Evolutionary conservation across 106 monocot genomes (phyloP), one percentile per base, ranked within the genome.

Genomic region (Allium sativum): DNA sequence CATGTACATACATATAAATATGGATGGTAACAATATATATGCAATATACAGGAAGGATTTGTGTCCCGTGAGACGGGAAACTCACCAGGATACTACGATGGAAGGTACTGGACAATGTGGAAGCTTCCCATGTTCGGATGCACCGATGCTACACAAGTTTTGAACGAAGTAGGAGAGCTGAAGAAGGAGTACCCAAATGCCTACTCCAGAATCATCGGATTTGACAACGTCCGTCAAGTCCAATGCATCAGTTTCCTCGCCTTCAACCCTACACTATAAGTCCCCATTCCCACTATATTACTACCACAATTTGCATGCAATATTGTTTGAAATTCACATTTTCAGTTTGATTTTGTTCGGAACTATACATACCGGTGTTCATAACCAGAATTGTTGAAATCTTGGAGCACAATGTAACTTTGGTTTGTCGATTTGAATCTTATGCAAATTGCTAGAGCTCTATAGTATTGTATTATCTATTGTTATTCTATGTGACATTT

Each of bases 21-120:
- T 12, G 11, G 15, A 50, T 50, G 48, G 48, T 12, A 15, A 15
- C 11, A 50, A 50, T 47, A 6, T 56, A 6, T 11, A 18, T 56
- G 7, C 12, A 8, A n/a, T 8, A 45, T 18, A 22, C 64, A 84
- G 84, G 19, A 45, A 0, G 84, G 84, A 11, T 85, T 85, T 17
- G 71, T 85, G 50, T 69, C 16, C 68, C 80, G 84, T 42, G 77
- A 81, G 45, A 9, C 77, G 68, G 21, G 72, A 67, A 10, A 15
- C 14, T 74, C 84, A 7, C 80, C 84, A 0, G 84, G 84, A 42
- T 85, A 85, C 76, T 85, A 85, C 59, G 84, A 85, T 55, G 84
- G 81, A 3, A 76, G 84, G 15, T 85, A 85, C 81, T 85, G 84
- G 84, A 85, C 84, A 10, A 85, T 85, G 81, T 85, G 81, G 84